Evolutionary conservation across 768 basidiomycete genomes (phyloP).

Genomic region (Asterophora lycoperdoides): DNA sequence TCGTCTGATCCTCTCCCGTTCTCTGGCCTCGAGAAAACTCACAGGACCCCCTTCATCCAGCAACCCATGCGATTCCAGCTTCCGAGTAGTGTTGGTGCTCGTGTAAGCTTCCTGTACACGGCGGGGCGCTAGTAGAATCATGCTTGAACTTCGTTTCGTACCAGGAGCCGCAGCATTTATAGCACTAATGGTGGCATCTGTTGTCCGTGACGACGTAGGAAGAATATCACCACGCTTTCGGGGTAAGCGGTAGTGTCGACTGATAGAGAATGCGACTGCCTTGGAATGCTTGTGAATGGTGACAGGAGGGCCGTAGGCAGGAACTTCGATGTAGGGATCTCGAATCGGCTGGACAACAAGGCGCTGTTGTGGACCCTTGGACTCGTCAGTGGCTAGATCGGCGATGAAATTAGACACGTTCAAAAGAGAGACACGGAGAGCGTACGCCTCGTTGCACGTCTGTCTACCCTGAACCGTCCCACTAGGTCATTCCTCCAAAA

Average conservation of each 20-base stretch:
- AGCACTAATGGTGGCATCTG: constrained; percentile 12
- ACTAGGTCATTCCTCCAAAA: constrained; percentile 62
- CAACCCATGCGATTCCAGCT: constrained; percentile 63
- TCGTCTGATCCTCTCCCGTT: constrained; percentile 28
- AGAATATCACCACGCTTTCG: constrained; percentile 17
- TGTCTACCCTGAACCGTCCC: constrained; percentile 60
- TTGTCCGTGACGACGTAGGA: constrained; percentile 8
- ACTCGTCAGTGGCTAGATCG: constrained; percentile 39
- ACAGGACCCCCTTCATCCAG: constrained; percentile 44
- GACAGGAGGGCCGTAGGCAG: constrained; percentile 51
- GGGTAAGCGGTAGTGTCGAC: constrained; percentile 49
- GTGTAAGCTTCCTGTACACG: constrained; percentile 78
- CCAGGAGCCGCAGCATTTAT: constrained; percentile 7
- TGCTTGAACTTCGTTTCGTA: constrained; percentile 32
- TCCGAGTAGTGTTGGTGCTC: constrained; percentile 67
- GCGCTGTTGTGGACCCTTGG: constrained; percentile 64
- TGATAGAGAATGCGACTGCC: constrained; percentile 74
- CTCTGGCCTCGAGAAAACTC: constrained; percentile 21
- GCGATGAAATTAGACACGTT: constrained; percentile 1
- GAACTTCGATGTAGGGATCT: constrained; percentile 39
- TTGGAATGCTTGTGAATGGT: constrained; percentile 83
- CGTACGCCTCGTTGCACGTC: constrained; percentile 39
- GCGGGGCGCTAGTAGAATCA: constrained; percentile 68
- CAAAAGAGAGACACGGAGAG: constrained; percentile 8
- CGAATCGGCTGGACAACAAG: constrained; percentile 56